Percentiles rank a stretch among this genome's conserved stretches.
These are phyloP conservation scores for Termitomyces sp. DNA, from an alignment of 768 basidiomycete species.

Conservation along the genomic window DNA sequence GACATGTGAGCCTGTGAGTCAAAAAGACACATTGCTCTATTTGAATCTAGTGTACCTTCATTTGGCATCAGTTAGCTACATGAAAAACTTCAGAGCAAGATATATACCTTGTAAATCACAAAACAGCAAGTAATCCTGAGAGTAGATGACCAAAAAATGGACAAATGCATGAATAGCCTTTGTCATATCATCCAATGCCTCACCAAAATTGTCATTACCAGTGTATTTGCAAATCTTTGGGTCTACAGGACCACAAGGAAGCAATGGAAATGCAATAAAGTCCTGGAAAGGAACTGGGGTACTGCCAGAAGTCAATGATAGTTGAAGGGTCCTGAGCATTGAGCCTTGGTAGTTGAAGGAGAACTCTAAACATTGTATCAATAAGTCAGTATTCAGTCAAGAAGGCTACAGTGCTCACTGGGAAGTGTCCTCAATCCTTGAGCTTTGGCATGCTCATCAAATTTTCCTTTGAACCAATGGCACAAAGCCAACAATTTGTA, in stretches of 20 bases:
- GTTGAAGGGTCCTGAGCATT: not conserved
- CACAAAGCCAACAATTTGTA: constrained; percentile 13
- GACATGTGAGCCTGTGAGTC: constrained; percentile 5
- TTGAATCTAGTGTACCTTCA: too few relatives aligned
- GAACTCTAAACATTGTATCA: constrained; percentile 14
- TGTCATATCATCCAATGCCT: constrained; percentile 17
- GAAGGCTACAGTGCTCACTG: not conserved
- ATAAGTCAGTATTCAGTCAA: not conserved
- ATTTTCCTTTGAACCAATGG: constrained; percentile 16
- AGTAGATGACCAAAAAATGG: constrained; percentile 22
- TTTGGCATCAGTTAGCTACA: not conserved
- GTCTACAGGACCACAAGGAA: constrained; percentile 21
- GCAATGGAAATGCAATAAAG: constrained; percentile 23
- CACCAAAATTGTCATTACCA: constrained; percentile 19
- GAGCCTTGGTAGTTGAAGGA: constrained; percentile 20
- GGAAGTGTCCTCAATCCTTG: not conserved
- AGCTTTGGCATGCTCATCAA: constrained; percentile 2
- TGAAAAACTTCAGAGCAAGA: not conserved
- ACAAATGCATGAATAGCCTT: constrained; percentile 13
- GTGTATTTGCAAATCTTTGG: constrained; percentile 21
- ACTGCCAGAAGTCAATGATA: not conserved
- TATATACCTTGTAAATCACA: constrained; percentile 23
- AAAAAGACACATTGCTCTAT: too few relatives aligned
- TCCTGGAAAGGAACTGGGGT: constrained; percentile 8
- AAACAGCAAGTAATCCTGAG: constrained; percentile 14